Evolutionary conservation across 176 grass and related monocot species (phyloP).

Genomic region (Neostapfia colusana): DNA sequence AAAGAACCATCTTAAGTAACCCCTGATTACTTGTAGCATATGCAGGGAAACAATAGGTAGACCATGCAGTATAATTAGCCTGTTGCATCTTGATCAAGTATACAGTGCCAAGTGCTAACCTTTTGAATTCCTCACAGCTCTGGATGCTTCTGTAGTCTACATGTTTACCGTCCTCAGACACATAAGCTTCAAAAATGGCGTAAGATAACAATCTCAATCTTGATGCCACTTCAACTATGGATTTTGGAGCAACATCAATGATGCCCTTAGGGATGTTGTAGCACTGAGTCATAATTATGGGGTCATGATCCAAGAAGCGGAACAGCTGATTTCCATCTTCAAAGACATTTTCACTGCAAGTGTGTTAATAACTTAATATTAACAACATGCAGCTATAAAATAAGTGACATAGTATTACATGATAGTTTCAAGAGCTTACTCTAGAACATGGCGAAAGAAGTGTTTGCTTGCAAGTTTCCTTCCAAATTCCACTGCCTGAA

Average conservation of each 20-base stretch:
- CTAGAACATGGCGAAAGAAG: conserved; percentile 78
- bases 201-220: conserved; percentile 71
- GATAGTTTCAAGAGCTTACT: conserved; percentile 56
- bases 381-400: conserved; percentile 11
- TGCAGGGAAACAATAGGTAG: background rate
- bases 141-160: conserved; percentile 90
- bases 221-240: conserved; percentile 68
- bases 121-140: conserved; percentile 85
- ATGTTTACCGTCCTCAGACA: conserved; percentile 77
- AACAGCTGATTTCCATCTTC: conserved; percentile 92
- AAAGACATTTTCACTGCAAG: conserved; percentile 79
- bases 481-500: conserved; percentile 89
- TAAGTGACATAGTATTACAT: conserved; percentile 11
- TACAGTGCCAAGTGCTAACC: conserved; percentile 45
- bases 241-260: conserved; percentile 77
- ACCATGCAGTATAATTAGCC: conserved; percentile 6
- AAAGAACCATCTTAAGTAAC: conserved; percentile 22
- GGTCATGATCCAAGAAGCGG: conserved; percentile 92
- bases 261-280: conserved; percentile 81
- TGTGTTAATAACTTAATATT: conserved; percentile 4
- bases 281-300: conserved; percentile 76
- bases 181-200: conserved; percentile 87
- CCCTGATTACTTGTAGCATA: conserved; percentile 13
- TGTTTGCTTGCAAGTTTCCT: conserved; percentile 81
- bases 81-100: conserved; percentile 11